phyloP scores from a whole-genome alignment of 2,329 filamentous ascomycete genomes.

The Myriangium duriaei region DNA sequence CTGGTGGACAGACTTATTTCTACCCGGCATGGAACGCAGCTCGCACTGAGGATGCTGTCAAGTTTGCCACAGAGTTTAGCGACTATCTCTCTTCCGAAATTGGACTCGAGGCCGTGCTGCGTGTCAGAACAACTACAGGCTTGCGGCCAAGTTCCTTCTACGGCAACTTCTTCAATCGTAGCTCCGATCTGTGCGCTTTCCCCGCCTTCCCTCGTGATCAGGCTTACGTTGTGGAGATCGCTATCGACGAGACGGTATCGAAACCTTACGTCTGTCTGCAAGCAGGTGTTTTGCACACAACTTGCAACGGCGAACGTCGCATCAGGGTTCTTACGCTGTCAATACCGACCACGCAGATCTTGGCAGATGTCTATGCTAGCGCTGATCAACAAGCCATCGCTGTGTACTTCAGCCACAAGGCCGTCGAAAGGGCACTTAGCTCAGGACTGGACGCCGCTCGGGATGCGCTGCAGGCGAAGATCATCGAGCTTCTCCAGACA shows the following conservation, averaged over 20 bases:
- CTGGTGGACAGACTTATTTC: constrained; percentile 95
- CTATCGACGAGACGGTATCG: constrained; percentile 86
- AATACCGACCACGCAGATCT: constrained; percentile 78
- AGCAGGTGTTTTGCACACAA: constrained; percentile 90
- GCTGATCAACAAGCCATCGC: constrained; percentile 90
- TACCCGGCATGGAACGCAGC: constrained; percentile 97
- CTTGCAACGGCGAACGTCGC: constrained; percentile 89
- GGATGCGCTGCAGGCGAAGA: constrained; percentile 80
- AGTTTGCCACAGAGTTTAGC: constrained; percentile 93
- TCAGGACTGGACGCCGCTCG: constrained; percentile 81
- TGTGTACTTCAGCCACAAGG: constrained; percentile 93
- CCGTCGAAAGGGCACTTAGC: constrained; percentile 77
- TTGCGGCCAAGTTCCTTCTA: constrained; percentile 97
- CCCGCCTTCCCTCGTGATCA: constrained; percentile 95
- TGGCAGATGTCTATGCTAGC: constrained; percentile 86
- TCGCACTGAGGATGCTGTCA: constrained; percentile 87
- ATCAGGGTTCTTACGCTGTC: constrained; percentile 91
- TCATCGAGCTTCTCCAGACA: constrained; percentile 83
- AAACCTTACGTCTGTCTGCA: constrained; percentile 90
- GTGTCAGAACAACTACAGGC: constrained; percentile 88
- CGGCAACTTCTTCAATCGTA: constrained; percentile 98
- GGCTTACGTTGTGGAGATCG: constrained; percentile 94
- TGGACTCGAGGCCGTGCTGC: constrained; percentile 85
- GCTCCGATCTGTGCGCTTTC: constrained; percentile 94
- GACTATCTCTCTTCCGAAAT: constrained; percentile 96